Evolutionary conservation across 164 flowering plant genomes (phyloP).

Genomic region (Dillenia turbinata): DNA sequence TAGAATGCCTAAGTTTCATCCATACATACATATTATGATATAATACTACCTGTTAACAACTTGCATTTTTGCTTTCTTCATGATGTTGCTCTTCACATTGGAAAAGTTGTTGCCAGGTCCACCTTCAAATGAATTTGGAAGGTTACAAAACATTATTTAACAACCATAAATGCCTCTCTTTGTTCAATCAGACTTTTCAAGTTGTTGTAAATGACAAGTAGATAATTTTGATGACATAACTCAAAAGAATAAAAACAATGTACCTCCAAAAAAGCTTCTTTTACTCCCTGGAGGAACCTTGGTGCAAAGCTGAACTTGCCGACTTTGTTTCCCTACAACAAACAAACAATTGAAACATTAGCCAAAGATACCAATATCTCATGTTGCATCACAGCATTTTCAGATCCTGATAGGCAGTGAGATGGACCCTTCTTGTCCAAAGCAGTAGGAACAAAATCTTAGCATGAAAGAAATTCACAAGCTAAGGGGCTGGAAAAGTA

Average conservation of each 20-base stretch:
- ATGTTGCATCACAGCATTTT: too few relatives aligned
- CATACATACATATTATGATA: background rate
- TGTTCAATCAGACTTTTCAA: background rate
- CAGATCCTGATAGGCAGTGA: background rate
- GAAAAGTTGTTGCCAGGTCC: constrained; percentile 41
- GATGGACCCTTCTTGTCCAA: background rate
- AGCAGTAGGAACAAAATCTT: too few relatives aligned
- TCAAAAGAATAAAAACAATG: background rate
- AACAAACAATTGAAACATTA: background rate
- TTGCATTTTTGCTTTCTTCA: constrained; percentile 84
- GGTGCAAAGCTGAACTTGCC: constrained; percentile 64
- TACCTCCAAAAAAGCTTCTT: constrained; percentile 69
- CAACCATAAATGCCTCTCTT: background rate
- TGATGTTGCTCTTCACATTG: constrained; percentile 60
- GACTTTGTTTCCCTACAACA: constrained; percentile 65
- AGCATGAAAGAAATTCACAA: too few relatives aligned
- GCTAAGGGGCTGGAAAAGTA: too few relatives aligned
- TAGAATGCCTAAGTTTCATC: background rate
- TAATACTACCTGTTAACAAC: constrained; percentile 56
- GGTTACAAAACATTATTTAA: constrained; percentile 8
- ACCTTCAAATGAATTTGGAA: constrained; percentile 29
- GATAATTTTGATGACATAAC: background rate
- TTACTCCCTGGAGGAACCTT: constrained; percentile 71
- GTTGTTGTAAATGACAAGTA: constrained; percentile 4
- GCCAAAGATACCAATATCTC: background rate